Evolutionary conservation across 2,329 filamentous ascomycete genomes (phyloP).

Genomic region (Emmonsiellopsis sp.): DNA sequence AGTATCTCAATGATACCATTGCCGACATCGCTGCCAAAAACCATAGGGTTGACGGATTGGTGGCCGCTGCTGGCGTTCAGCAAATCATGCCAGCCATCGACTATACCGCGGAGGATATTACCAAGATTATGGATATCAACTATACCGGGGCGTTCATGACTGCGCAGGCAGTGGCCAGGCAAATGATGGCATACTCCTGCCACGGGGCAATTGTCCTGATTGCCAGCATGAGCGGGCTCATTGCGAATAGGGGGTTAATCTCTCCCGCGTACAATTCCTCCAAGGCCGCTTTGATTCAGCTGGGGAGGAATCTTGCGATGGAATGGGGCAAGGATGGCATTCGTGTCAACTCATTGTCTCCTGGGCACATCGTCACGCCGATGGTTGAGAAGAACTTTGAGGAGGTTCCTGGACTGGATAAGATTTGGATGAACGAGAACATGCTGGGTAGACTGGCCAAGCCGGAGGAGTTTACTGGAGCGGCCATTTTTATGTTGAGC

Average conservation of each 20-base stretch:
- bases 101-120: slow-evolving; percentile 31
- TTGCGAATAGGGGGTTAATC: slow-evolving; percentile 41
- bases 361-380: slow-evolving; percentile 50
- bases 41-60: slow-evolving; percentile 30
- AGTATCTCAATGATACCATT: slow-evolving; percentile 18
- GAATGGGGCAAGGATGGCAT: slow-evolving; percentile 46
- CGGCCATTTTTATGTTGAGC: slow-evolving; percentile 58
- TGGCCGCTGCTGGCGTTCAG: slow-evolving; percentile 37
- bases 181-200: slow-evolving; percentile 8
- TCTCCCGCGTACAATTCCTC: slow-evolving; percentile 43
- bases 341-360: slow-evolving; percentile 46
- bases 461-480: slow-evolving; percentile 53
- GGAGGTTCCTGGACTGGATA: slow-evolving; percentile 50
- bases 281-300: slow-evolving; percentile 47
- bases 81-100: slow-evolving; percentile 34
- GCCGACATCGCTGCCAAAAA: slow-evolving; percentile 5
- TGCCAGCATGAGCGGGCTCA: slow-evolving; percentile 43
- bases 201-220: slow-evolving; percentile 42
- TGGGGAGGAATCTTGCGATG: slow-evolving; percentile 43
- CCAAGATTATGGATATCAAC: slow-evolving; percentile 41
- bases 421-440: slow-evolving; percentile 37
- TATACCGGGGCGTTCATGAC: slow-evolving; percentile 42
- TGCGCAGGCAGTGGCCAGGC: slow-evolving; percentile 37
- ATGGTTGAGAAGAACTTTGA: slow-evolving; percentile 79
- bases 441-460: slow-evolving; percentile 47